Evolutionary conservation across 176 grass and related monocot genomes (phyloP).

Genomic region (Poa pratensis): DNA sequence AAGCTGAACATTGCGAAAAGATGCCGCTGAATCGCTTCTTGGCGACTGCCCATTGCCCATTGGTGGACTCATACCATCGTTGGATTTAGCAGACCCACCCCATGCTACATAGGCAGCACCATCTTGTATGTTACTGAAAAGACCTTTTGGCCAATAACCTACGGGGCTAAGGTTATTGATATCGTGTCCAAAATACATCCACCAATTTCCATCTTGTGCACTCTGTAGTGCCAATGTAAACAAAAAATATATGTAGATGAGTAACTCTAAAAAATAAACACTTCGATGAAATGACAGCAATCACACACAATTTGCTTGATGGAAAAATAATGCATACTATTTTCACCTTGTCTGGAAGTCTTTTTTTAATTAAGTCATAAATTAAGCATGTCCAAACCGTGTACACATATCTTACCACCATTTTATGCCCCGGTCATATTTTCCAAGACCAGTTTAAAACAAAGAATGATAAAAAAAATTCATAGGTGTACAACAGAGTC

Average conservation of each 20-base stretch:
- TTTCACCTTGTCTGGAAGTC: no score
- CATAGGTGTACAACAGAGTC: no score
- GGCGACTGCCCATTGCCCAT: constrained; percentile 38
- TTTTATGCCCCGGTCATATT: no score
- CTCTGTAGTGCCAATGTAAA: neutral
- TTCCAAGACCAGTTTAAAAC: no score
- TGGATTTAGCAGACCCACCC: neutral
- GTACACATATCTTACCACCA: no score
- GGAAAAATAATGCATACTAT: neutral
- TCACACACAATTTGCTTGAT: neutral
- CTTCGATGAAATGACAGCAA: neutral
- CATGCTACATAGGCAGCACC: neutral
- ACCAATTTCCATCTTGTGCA: constrained; percentile 33
- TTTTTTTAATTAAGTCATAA: no score
- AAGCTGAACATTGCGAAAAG: neutral
- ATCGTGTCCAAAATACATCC: constrained; percentile 24
- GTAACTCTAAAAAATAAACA: no score
- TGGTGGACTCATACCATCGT: neutral
- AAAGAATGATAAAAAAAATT: no score
- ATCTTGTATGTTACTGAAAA: neutral
- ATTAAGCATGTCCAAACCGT: no score
- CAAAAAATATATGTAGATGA: neutral
- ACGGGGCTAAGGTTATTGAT: neutral
- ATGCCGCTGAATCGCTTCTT: neutral
- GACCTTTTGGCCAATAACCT: neutral